These are phyloP conservation scores for Balamuthia mandrillaris DNA, from an alignment of 208 protist genomes.

Conservation along the genomic window DNA sequence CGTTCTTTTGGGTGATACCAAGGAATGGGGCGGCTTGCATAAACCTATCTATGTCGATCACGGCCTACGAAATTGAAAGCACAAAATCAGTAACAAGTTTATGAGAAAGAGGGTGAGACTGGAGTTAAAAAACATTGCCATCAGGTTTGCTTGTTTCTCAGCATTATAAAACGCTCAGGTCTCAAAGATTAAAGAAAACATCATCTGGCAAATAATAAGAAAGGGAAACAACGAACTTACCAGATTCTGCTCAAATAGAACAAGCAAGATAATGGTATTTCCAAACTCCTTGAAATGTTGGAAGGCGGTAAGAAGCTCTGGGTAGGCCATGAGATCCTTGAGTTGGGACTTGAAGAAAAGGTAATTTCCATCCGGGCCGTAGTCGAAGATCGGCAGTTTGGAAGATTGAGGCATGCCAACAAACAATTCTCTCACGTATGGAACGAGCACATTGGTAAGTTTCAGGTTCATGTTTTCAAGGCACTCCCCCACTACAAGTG, in stretches of 20 bases:
- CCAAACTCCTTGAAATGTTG: conserved; percentile 68
- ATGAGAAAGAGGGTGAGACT: not conserved
- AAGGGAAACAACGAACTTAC: not conserved
- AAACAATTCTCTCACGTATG: conserved; percentile 63
- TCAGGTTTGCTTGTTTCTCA: too few species aligned
- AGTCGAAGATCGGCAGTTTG: conserved; percentile 65
- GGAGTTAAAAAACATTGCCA: too few species aligned
- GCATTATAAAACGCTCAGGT: too few species aligned
- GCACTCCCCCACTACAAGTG: conserved; percentile 58
- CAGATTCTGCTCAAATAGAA: conserved; percentile 54
- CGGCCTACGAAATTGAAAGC: not conserved
- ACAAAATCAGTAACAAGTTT: conserved; percentile 10
- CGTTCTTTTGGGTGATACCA: conserved; percentile 41
- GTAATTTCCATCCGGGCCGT: conserved; percentile 51
- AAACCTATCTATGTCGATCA: conserved; percentile 34
- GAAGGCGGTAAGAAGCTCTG: conserved; percentile 67
- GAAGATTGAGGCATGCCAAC: conserved; percentile 55
- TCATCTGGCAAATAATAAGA: not conserved
- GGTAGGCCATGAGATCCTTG: conserved; percentile 53
- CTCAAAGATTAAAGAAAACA: too few species aligned
- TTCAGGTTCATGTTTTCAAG: conserved; percentile 64
- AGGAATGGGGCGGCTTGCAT: conserved; percentile 54
- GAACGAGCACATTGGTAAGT: conserved; percentile 51
- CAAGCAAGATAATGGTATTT: conserved; percentile 64
- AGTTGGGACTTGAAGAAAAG: conserved; percentile 29